Evolutionary conservation across 2,329 filamentous ascomycete species (phyloP).

Genomic region (Venturia carpophila): DNA sequence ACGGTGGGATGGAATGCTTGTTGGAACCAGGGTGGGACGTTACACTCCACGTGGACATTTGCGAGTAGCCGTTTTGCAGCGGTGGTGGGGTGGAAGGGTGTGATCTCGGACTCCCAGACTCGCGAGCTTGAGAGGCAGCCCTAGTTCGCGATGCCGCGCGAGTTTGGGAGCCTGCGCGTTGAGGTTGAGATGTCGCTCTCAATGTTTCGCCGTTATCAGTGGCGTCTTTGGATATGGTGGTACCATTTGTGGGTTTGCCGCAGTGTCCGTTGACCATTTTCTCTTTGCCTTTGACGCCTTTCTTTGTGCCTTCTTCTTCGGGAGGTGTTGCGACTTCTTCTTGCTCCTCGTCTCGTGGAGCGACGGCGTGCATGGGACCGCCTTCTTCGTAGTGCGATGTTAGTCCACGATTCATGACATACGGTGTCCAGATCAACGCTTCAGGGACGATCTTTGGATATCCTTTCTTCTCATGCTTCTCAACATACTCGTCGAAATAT

Average conservation of each 20-base stretch:
- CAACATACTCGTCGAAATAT: constrained; percentile 81
- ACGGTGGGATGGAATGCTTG: constrained; percentile 50
- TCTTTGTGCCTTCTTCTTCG: constrained; percentile 18
- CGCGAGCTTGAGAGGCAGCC: constrained; percentile 12
- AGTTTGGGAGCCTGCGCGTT: not conserved
- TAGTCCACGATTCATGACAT: constrained; percentile 85
- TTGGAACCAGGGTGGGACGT: constrained; percentile 20
- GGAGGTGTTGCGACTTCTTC: constrained; percentile 28
- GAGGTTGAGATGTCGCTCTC: not conserved
- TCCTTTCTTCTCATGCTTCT: constrained; percentile 80
- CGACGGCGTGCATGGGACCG: constrained; percentile 75
- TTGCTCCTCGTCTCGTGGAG: constrained; percentile 72
- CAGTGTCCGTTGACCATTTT: constrained; percentile 1
- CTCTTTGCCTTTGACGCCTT: constrained; percentile 11
- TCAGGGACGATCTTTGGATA: constrained; percentile 78
- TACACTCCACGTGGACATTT: constrained; percentile 3
- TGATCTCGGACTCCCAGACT: constrained; percentile 10
- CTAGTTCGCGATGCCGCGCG: constrained; percentile 2
- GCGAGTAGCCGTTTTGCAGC: constrained; percentile 15
- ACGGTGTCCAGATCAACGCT: constrained; percentile 87
- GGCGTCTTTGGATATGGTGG: constrained; percentile 8
- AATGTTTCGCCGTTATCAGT: not conserved
- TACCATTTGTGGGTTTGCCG: constrained; percentile 8
- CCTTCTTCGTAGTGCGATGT: constrained; percentile 76
- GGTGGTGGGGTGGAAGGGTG: constrained; percentile 16